phyloP scores from a whole-genome alignment of 305 asterid species.

The Solanum chacoense region DNA sequence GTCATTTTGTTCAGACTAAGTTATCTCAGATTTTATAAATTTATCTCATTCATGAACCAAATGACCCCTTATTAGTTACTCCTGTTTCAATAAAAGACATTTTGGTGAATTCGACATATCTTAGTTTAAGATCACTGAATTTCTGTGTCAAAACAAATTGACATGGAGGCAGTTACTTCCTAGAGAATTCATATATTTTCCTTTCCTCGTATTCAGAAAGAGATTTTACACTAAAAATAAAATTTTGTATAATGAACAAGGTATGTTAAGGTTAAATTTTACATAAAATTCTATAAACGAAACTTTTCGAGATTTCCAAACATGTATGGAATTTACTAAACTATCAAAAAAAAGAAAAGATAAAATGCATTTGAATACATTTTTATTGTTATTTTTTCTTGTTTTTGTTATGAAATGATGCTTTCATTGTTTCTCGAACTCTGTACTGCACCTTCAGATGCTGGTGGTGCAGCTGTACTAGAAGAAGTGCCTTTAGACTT shows the following conservation, averaged over 20 bases:
- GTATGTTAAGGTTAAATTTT: background rate
- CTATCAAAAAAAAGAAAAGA: background rate
- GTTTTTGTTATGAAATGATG: background rate
- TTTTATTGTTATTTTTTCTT: background rate
- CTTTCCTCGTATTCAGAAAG: background rate
- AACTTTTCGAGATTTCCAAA: background rate
- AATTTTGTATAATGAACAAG: background rate
- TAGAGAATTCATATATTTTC: background rate
- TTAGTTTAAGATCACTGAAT: background rate
- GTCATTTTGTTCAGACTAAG: background rate
- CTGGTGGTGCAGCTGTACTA: conserved; percentile 1
- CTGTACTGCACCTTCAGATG: background rate
- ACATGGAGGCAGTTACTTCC: background rate
- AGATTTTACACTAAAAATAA: background rate
- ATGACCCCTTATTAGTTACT: background rate
- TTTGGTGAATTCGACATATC: background rate
- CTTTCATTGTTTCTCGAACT: background rate
- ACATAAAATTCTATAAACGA: background rate
- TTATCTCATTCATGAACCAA: background rate
- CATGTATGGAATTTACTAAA: background rate
- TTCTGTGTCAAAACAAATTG: too few species aligned
- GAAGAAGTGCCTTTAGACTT: background rate
- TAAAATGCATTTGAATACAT: background rate
- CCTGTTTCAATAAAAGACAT: background rate
- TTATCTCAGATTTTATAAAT: background rate